phyloP scores from a whole-genome alignment of 2,329 filamentous ascomycete species.

The Xylaria digitata region DNA sequence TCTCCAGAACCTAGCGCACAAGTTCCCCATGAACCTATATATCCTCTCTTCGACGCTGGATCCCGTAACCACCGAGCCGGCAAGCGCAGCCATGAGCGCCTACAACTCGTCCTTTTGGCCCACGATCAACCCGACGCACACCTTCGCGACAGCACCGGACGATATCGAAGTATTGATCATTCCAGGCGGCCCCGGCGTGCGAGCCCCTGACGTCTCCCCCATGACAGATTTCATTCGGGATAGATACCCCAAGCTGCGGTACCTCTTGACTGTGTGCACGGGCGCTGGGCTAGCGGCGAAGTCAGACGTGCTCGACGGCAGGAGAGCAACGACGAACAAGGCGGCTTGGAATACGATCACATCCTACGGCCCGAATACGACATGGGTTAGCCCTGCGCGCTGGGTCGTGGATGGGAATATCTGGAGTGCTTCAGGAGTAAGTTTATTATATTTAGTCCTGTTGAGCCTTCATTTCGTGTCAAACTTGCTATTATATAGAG shows the following conservation, averaged over 20 bases:
- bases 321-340: slow-evolving; percentile 72
- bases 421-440: slow-evolving; percentile 70
- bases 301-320: slow-evolving; percentile 67
- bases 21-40: slow-evolving; percentile 30
- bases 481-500: neutral
- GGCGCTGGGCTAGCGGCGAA: slow-evolving; percentile 65
- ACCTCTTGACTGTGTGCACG: slow-evolving; percentile 72
- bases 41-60: slow-evolving; percentile 31
- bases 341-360: slow-evolving; percentile 58
- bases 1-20: slow-evolving; percentile 28
- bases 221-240: slow-evolving; percentile 57
- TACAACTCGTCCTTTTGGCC: slow-evolving; percentile 33
- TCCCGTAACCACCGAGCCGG: slow-evolving; percentile 32
- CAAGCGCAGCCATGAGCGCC: slow-evolving; percentile 20
- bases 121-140: slow-evolving; percentile 51
- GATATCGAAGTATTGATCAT: slow-evolving; percentile 53
- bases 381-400: slow-evolving; percentile 67
- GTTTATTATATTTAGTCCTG: neutral
- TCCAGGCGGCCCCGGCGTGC: slow-evolving; percentile 53
- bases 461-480: too few relatives aligned
- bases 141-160: slow-evolving; percentile 49
- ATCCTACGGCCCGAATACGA: slow-evolving; percentile 56
- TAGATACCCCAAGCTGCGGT: slow-evolving; percentile 57
- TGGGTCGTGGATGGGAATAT: slow-evolving; percentile 71
- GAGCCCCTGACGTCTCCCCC: slow-evolving; percentile 41